A percentile compares a stretch with the other conserved stretches of the same genome.
These are phyloP conservation scores for Trypanosomatidae sp. DNA, from an alignment of 208 protist genomes.

Conservation along the genomic window DNA sequence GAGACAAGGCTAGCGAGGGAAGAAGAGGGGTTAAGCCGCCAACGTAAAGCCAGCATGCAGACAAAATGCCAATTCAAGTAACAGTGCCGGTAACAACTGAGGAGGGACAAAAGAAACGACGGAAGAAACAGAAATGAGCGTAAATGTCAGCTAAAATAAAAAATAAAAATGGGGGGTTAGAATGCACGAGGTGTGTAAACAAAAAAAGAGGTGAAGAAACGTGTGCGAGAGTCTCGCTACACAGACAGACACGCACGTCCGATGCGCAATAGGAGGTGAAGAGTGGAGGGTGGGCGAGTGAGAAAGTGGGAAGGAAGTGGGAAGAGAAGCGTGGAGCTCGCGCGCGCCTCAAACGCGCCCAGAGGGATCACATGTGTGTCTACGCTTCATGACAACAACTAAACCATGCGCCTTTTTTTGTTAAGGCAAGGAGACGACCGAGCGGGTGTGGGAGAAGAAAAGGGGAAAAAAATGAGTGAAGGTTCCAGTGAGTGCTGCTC, in stretches of 20 bases:
- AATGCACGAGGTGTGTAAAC: neutral
- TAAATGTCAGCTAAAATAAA: neutral
- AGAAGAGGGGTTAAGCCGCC: neutral
- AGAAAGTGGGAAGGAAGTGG: conserved; percentile 1
- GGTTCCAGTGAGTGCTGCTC: neutral
- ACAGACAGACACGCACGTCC: neutral
- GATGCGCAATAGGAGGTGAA: conserved; percentile 1
- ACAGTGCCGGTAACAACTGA: neutral
- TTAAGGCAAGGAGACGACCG: too few relatives aligned
- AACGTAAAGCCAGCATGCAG: neutral
- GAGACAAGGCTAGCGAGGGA: too few relatives aligned
- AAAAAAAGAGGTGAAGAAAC: neutral
- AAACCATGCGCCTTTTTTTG: too few relatives aligned
- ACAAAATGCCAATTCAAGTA: neutral
- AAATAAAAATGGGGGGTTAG: conserved; percentile 1
- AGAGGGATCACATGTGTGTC: neutral
- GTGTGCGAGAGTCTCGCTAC: neutral
- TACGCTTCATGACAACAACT: neutral
- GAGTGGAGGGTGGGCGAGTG: neutral
- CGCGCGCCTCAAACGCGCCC: neutral
- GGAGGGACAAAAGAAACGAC: neutral
- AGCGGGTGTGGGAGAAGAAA: neutral
- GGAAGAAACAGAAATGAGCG: neutral
- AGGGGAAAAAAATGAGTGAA: neutral
- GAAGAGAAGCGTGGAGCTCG: neutral